These are phyloP conservation scores for Xylariaceae sp. DNA, from an alignment of 2,329 filamentous ascomycete genomes.

Conservation along the genomic window DNA sequence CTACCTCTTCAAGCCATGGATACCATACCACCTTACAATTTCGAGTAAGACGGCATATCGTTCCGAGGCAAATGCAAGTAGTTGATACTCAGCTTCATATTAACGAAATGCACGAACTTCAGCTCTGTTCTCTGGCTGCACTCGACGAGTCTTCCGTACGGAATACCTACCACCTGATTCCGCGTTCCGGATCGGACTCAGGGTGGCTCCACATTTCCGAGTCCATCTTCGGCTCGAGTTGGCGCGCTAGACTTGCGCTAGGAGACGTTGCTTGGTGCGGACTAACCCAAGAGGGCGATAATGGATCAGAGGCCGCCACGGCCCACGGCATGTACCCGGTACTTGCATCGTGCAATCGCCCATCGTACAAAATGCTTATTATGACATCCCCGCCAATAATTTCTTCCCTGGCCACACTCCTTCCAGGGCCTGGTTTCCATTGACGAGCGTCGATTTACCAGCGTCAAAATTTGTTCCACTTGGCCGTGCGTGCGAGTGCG, in stretches of 20 bases:
- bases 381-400: background rate
- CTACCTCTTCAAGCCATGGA: background rate
- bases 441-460: background rate
- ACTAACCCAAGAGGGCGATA: no score
- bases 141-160: no score
- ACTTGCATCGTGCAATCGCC: background rate
- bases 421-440: background rate
- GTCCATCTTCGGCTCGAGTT: no score
- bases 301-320: background rate
- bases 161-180: no score
- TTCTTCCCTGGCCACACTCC: background rate
- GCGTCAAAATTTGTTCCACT: background rate
- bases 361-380: background rate
- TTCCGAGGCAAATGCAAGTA: background rate
- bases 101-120: no score
- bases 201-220: no score
- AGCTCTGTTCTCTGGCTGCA: no score
- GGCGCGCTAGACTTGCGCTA: no score
- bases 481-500: conserved; percentile 4
- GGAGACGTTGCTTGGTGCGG: no score
- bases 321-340: background rate
- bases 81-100: no score
- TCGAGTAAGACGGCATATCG: background rate
- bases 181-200: no score
- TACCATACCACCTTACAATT: background rate